Evolutionary conservation across 1,139 yeast species (phyloP).

Genomic region (Suhomyces bolitotheri): DNA sequence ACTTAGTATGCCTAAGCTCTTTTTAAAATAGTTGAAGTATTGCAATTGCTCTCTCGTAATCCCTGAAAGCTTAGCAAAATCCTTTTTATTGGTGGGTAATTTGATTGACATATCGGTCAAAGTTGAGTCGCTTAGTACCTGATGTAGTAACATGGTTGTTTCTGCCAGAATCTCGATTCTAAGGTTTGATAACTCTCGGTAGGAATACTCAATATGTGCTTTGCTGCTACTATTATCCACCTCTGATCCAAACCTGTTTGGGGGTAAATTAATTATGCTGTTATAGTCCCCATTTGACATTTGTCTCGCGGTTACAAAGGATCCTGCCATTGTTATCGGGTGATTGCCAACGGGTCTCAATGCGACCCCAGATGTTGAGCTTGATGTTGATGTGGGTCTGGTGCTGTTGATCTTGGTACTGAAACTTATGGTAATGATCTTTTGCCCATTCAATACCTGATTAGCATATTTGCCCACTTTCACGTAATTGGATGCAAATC

Average conservation of each 20-base stretch:
- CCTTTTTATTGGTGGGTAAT: conserved; percentile 56
- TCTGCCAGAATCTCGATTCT: conserved; percentile 48
- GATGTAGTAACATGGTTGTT: conserved; percentile 38
- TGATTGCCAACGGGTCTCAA: too few species aligned
- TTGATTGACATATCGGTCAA: conserved; percentile 55
- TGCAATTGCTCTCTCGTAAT: conserved; percentile 40
- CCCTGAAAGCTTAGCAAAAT: conserved; percentile 45
- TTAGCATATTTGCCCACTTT: conserved; percentile 56
- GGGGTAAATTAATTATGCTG: conserved; percentile 22
- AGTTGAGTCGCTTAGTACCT: conserved; percentile 50
- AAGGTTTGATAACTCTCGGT: conserved; percentile 43
- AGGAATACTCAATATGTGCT: conserved; percentile 40
- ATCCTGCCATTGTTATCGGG: conserved; percentile 13
- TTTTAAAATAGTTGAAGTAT: conserved; percentile 50
- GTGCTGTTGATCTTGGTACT: conserved; percentile 15
- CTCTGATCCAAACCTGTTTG: conserved; percentile 15
- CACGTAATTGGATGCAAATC: conserved; percentile 79
- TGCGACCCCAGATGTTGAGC: background rate
- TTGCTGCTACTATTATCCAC: conserved; percentile 18
- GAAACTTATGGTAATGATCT: conserved; percentile 42
- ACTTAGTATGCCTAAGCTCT: conserved; percentile 38
- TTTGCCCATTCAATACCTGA: conserved; percentile 44
- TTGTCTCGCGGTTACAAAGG: conserved; percentile 33
- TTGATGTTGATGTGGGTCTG: conserved; percentile 1
- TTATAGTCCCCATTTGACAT: conserved; percentile 18